Base-by-base conservation (phyloP, 768 basidiomycete species). In the Lepiota venenata region DNA sequence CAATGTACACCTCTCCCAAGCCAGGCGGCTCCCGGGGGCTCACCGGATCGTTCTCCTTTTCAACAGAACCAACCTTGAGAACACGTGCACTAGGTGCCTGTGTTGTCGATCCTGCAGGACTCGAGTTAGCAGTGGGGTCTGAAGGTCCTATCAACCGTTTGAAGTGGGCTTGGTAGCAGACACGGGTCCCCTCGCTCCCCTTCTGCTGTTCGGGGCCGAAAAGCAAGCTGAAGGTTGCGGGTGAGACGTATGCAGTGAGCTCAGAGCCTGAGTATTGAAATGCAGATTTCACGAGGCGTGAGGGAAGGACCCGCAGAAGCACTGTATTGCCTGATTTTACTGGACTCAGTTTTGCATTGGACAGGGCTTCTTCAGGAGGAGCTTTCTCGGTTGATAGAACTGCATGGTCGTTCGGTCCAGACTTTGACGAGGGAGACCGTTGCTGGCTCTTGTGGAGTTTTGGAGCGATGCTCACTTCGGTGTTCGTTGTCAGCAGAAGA, bases 401-500 rank as follows among this genome's bases (percentile, higher is more conserved):
- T 18, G 57, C 36, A 25, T 58, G 55, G 3, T 56, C 61, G 49
- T 63, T 64, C 11, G 51, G 20, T 4, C 47, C 25, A 29, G 59
- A 40, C 27, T 64, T 58, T 41, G 52, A 20, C 10, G 39, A 40
- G 14, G 56, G 3, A 8, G 32, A 45, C 50, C 60, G 57, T n/a
- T n/a, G n/a, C 50, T 55, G 61, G 46, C 60, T 57, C 55, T 60
- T 55, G 61, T 87, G 83, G 0, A 77, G 71, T 63, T 93, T 92
- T 0, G 97, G 96, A 0, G 95, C 89, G 50, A 99, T 89, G 57
- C 85, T 84, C 49, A 98, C 85, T 71, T 98, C 95, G 1, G 96
- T 97, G 63, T 92, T 84, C 0, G 88, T 87, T 3, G 86, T 85
- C 20, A 98, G 74, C 9, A 98, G 79, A 3, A 91, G 76, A 0